Conservation (phyloP, 192 early-diverging fungal species). For the Haplosporangium gracile region DNA sequence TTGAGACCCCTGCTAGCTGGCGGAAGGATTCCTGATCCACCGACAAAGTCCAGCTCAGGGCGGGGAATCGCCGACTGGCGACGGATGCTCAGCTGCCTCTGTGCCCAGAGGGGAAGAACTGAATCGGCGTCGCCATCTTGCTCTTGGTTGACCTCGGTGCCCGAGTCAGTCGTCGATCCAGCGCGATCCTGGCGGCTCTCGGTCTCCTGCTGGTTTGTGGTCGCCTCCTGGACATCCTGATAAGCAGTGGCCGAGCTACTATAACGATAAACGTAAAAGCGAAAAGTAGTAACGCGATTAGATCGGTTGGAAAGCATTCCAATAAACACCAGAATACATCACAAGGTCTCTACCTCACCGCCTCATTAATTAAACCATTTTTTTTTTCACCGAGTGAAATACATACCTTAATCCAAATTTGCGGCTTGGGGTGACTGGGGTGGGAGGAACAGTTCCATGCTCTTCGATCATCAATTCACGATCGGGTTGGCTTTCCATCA, state of each 20-base stretch:
- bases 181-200: background rate
- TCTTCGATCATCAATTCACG: background rate
- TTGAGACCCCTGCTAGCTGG: slow-evolving; percentile 33
- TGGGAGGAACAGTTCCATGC: slow-evolving; percentile 11
- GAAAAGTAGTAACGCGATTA: slow-evolving; percentile 5
- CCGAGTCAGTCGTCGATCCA: background rate
- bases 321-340: background rate
- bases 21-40: slow-evolving; percentile 43
- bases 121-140: background rate
- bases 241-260: background rate
- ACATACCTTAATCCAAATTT: slow-evolving; percentile 10
- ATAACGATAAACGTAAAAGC: background rate
- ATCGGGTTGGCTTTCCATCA: slow-evolving; percentile 19
- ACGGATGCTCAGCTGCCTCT: slow-evolving; percentile 41
- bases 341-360: background rate
- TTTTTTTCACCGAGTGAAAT: background rate
- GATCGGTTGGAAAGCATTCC: background rate
- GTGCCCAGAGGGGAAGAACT: slow-evolving; percentile 37
- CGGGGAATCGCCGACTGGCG: slow-evolving; percentile 51
- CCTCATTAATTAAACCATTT: background rate
- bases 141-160: background rate
- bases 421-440: slow-evolving; percentile 23
- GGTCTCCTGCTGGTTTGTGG: background rate
- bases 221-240: background rate
- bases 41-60: slow-evolving; percentile 41